Evolutionary conservation across 176 grass and related monocot species (phyloP), one percentile per base, ranked within the genome.

Genomic region (Bothriochloa decipiens): DNA sequence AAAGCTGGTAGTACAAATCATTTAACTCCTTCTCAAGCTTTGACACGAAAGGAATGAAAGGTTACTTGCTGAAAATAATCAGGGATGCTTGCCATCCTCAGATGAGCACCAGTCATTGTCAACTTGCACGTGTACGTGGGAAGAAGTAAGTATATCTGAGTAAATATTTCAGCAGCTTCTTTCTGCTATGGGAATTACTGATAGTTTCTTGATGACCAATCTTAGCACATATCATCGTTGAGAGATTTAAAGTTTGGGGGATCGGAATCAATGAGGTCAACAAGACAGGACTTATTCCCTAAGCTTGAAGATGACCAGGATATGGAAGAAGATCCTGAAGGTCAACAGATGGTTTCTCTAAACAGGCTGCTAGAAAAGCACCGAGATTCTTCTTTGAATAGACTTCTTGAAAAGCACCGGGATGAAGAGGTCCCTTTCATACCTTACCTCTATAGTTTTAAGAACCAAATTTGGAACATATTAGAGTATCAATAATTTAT

Each of bases 151-250:
- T 61, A 76, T 60, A 27, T 83, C 40, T 66, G 47, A 67, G 10
- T 76, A 61, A 69, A 62, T 35, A 23, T 84, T 72, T 85, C 5
- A 16, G 5, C 18, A 41, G 43, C 3, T 41, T 85, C 6, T 81
- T 57, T 68, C 81, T 91, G 64, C 78, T 52, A 16, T 26, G 61
- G 25, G 43, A 46, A 74, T 80, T 60, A n/a, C 28, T 91, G 8
- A 82, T 14, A 33, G 40, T 46, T 90, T 55, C 45, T 90, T 88
- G 5, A 33, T 86, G 83, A 33, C 86, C 49, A 81, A 72, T 86
- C 42, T 84, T 78, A 99, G 96, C 91, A 91, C 75, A 99, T 99
- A 90, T 95, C 93, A 28, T 99, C 89, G 3, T 84, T 99, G 67
- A 92, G 93, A 88, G 78, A 87, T 89, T 91, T 88, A 42, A 99